These are phyloP conservation scores for Penicillium oxalicum DNA, from an alignment of 2,329 filamentous ascomycete genomes.

Conservation along the genomic window DNA sequence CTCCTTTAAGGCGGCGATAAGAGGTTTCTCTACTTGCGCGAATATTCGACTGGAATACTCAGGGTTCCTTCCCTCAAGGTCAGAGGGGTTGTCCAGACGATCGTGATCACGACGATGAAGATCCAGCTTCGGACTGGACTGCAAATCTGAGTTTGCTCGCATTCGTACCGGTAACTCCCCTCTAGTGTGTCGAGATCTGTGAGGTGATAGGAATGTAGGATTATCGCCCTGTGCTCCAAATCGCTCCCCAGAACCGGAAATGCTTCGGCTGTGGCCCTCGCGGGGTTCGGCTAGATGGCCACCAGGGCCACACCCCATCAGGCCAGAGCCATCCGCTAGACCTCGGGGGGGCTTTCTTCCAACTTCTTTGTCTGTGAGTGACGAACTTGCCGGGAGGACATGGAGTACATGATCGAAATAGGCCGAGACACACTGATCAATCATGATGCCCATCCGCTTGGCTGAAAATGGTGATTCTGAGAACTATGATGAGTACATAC, in stretches of 20 bases:
- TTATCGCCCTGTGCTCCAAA: conserved; percentile 12
- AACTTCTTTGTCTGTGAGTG: conserved; percentile 15
- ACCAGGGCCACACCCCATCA: conserved; percentile 7
- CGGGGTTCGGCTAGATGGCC: conserved; percentile 17
- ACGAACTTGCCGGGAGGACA: conserved; percentile 13
- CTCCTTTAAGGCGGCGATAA: conserved; percentile 62
- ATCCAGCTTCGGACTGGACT: conserved; percentile 17
- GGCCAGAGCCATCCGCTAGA: conserved; percentile 7
- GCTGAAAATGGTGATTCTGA: conserved; percentile 50
- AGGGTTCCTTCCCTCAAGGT: conserved; percentile 34
- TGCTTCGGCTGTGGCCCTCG: conserved; percentile 23
- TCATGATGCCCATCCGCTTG: conserved; percentile 54
- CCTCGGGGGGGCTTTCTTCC: conserved; percentile 6
- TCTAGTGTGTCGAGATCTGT: conserved; percentile 11
- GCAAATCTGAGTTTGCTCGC: conserved; percentile 29
- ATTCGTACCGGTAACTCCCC: conserved; percentile 18
- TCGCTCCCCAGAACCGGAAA: conserved; percentile 22
- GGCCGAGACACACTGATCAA: conserved; percentile 49
- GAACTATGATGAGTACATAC: conserved; percentile 5
- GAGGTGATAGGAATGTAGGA: conserved; percentile 14
- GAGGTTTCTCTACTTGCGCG: conserved; percentile 69
- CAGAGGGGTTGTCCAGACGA: conserved; percentile 12
- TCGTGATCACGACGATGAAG: conserved; percentile 13
- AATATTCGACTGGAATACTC: conserved; percentile 55
- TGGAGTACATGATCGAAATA: conserved; percentile 44